A percentile compares a stretch with the other conserved stretches of the same genome.
Evolutionary conservation across 2,329 filamentous ascomycete genomes (phyloP).

Genomic region (Acrocalymma vagum): DNA sequence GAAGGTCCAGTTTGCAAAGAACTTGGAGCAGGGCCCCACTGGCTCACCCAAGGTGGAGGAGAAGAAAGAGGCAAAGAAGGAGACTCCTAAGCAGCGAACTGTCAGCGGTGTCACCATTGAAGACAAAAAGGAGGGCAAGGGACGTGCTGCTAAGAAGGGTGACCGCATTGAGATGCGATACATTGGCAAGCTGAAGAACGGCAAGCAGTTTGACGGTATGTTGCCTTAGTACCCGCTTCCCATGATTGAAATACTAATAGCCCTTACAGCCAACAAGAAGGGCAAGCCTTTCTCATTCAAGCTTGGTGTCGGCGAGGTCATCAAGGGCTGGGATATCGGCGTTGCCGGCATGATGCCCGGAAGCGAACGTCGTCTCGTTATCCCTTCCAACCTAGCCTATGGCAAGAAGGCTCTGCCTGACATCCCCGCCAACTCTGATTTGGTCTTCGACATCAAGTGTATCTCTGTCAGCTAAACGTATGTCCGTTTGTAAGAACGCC

Average conservation of each 20-base stretch:
- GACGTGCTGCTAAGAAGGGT: slow-evolving; percentile 86
- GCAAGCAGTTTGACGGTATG: slow-evolving; percentile 94
- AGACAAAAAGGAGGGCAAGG: slow-evolving; percentile 90
- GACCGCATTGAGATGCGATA: slow-evolving; percentile 94
- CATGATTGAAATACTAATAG: slow-evolving; percentile 22
- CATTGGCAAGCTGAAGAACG: slow-evolving; percentile 92
- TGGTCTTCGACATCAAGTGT: slow-evolving; percentile 81
- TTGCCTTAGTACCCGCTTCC: slow-evolving; percentile 28
- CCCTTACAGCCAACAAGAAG: slow-evolving; percentile 91
- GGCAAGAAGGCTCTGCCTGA: slow-evolving; percentile 83
- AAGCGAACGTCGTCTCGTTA: slow-evolving; percentile 90
- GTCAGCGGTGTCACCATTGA: slow-evolving; percentile 92
- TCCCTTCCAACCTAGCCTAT: slow-evolving; percentile 88
- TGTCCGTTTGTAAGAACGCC: slow-evolving; percentile 8
- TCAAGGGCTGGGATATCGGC: slow-evolving; percentile 98
- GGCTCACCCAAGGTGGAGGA: slow-evolving; percentile 57
- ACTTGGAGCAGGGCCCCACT: slow-evolving; percentile 96
- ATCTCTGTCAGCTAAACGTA: slow-evolving; percentile 55
- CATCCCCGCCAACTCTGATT: slow-evolving; percentile 89
- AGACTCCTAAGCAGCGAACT: slow-evolving; percentile 70
- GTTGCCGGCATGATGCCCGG: slow-evolving; percentile 91
- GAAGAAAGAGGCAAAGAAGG: slow-evolving; percentile 57
- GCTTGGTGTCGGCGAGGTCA: slow-evolving; percentile 92
- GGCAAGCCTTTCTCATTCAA: slow-evolving; percentile 98
- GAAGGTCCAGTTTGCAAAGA: slow-evolving; percentile 99